phyloP scores from a whole-genome alignment of 805 yeast species.

The Pichia membranifaciens region DNA sequence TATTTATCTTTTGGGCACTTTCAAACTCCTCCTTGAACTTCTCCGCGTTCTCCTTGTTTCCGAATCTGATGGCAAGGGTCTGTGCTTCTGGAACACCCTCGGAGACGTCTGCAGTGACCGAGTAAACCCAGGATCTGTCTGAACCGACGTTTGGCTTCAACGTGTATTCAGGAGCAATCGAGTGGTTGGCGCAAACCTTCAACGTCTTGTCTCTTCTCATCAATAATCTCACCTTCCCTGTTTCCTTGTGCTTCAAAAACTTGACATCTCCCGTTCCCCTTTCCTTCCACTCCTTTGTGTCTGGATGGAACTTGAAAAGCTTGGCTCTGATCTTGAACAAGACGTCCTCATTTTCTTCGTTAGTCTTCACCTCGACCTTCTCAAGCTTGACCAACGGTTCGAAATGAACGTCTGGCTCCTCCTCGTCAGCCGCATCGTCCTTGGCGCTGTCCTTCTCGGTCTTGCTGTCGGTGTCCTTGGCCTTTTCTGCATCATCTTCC shows the following conservation, averaged over 20 bases:
- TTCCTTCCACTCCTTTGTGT: slow-evolving; percentile 94
- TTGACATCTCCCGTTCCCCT: slow-evolving; percentile 99
- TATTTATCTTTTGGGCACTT: slow-evolving; percentile 69
- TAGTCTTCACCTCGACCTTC: slow-evolving; percentile 93
- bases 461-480: slow-evolving; percentile 32
- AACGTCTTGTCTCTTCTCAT: slow-evolving; percentile 99
- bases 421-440: slow-evolving; percentile 57
- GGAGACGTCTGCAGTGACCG: slow-evolving; percentile 87
- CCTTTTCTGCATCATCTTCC: background rate
- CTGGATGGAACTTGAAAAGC: slow-evolving; percentile 79
- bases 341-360: slow-evolving; percentile 85
- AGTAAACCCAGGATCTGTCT: slow-evolving; percentile 98
- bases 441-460: slow-evolving; percentile 33
- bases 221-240: slow-evolving; percentile 79
- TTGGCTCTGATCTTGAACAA: slow-evolving; percentile 88
- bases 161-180: slow-evolving; percentile 71
- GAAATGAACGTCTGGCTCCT: slow-evolving; percentile 82
- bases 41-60: slow-evolving; percentile 88
- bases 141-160: slow-evolving; percentile 92
- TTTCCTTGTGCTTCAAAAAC: slow-evolving; percentile 81
- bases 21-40: slow-evolving; percentile 90
- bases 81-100: slow-evolving; percentile 96
- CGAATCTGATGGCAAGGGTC: slow-evolving; percentile 94
- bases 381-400: slow-evolving; percentile 95
- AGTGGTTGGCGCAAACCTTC: slow-evolving; percentile 97